These are phyloP conservation scores for Wickerhamomyces bovis DNA, from an alignment of 805 yeast genomes.

Conservation along the genomic window DNA sequence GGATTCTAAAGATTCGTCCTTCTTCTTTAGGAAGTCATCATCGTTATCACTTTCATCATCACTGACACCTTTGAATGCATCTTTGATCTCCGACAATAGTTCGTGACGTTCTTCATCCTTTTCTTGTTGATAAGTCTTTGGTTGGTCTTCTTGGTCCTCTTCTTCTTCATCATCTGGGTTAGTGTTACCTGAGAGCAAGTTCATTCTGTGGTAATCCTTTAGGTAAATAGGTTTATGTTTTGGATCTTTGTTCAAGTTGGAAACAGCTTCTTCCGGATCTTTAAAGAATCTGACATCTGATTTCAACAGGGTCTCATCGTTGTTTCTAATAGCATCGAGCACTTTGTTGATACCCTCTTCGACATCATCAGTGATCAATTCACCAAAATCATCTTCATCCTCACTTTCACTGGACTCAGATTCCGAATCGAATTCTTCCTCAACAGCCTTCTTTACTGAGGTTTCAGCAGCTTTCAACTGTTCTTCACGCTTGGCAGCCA, in stretches of 20 bases:
- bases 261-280: conserved; percentile 41
- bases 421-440: conserved; percentile 30
- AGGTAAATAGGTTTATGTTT: conserved; percentile 72
- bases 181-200: conserved; percentile 55
- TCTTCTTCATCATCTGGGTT: conserved; percentile 47
- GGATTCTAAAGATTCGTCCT: conserved; percentile 30
- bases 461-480: conserved; percentile 19
- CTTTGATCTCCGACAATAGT: conserved; percentile 71
- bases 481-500: conserved; percentile 15
- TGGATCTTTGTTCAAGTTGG: conserved; percentile 22
- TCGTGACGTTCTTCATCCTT: conserved; percentile 70
- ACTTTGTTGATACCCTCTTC: conserved; percentile 76
- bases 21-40: conserved; percentile 52
- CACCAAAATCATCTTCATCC: conserved; percentile 90
- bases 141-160: conserved; percentile 37
- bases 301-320: conserved; percentile 62
- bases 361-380: conserved; percentile 77
- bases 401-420: conserved; percentile 37
- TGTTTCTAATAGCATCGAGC: conserved; percentile 57
- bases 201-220: conserved; percentile 89
- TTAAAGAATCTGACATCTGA: conserved; percentile 70
- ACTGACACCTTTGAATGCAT: conserved; percentile 48
- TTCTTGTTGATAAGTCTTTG: conserved; percentile 67
- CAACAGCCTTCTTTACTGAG: conserved; percentile 23
- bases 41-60: conserved; percentile 35